These are phyloP conservation scores for Pichia cactophila DNA, from an alignment of 1,139 yeast species.

Conservation along the genomic window DNA sequence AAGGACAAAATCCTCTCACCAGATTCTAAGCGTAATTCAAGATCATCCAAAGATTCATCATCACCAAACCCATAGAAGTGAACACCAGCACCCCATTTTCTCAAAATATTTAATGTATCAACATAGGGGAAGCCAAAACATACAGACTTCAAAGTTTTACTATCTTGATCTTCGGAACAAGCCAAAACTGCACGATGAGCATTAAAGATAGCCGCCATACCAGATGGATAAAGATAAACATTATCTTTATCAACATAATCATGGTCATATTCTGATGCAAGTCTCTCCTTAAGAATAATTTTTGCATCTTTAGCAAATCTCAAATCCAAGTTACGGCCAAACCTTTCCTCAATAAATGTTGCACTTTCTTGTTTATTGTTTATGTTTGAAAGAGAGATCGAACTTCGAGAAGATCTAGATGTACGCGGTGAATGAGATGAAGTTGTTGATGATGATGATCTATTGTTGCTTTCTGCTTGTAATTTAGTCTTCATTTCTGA, in stretches of 20 bases:
- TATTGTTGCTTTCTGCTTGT: slow-evolving; percentile 20
- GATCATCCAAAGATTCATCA: slow-evolving; percentile 55
- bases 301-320: slow-evolving; percentile 73
- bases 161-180: slow-evolving; percentile 26
- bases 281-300: slow-evolving; percentile 61
- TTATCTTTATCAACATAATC: slow-evolving; percentile 41
- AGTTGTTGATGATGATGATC: slow-evolving; percentile 13
- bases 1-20: slow-evolving; percentile 67
- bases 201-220: slow-evolving; percentile 86
- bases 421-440: slow-evolving; percentile 16
- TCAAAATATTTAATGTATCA: slow-evolving; percentile 78
- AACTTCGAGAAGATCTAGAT: slow-evolving; percentile 22
- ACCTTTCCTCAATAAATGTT: slow-evolving; percentile 77
- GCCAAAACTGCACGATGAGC: slow-evolving; percentile 63
- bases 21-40: slow-evolving; percentile 50
- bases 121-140: slow-evolving; percentile 95
- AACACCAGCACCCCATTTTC: slow-evolving; percentile 85
- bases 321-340: slow-evolving; percentile 80
- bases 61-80: slow-evolving; percentile 83
- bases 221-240: slow-evolving; percentile 79
- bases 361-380: slow-evolving; percentile 43
- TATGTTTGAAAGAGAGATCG: slow-evolving; percentile 7
- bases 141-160: slow-evolving; percentile 49
- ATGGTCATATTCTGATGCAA: slow-evolving; percentile 49
- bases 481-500: slow-evolving; percentile 47